Conservation (phyloP, 176 grass and related monocot genomes). For the Oryza nivara region DNA sequence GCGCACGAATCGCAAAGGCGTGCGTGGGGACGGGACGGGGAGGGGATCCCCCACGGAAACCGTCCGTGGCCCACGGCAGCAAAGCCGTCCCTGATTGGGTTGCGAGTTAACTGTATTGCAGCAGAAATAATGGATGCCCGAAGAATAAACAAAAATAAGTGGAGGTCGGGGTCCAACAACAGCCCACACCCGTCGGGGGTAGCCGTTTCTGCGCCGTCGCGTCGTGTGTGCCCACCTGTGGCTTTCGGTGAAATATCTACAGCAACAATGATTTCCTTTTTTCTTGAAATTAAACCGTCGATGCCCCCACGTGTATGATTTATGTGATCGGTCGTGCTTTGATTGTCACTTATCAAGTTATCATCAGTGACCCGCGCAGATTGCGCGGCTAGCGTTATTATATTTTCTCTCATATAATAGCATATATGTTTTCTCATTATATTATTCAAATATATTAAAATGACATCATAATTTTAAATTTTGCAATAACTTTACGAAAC, state of each 20-base stretch:
- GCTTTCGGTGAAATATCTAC: slow-evolving; percentile 21
- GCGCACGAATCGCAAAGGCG: slow-evolving; percentile 47
- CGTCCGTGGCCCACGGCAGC: slow-evolving; percentile 51
- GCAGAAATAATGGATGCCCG: slow-evolving; percentile 33
- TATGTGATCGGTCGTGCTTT: background rate
- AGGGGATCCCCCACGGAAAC: slow-evolving; percentile 2
- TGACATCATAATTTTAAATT: no score
- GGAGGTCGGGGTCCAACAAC: slow-evolving; percentile 39
- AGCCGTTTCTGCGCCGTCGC: background rate
- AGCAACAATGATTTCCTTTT: background rate
- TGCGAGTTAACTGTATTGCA: slow-evolving; percentile 28
- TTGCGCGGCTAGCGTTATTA: no score
- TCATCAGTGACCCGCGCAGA: background rate
- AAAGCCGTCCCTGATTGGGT: slow-evolving; percentile 47
- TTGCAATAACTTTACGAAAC: no score
- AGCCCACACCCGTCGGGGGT: background rate
- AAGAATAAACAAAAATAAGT: slow-evolving; percentile 45
- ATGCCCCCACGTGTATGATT: background rate
- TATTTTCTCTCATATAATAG: no score
- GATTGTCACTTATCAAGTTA: background rate
- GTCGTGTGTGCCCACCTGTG: slow-evolving; percentile 32
- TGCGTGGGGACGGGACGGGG: slow-evolving; percentile 29
- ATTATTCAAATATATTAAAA: no score
- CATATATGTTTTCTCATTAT: no score
- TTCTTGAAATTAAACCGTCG: background rate